These are phyloP conservation scores for Penicillium sclerotiorum DNA, from an alignment of 2,329 filamentous ascomycete genomes.

Conservation along the genomic window DNA sequence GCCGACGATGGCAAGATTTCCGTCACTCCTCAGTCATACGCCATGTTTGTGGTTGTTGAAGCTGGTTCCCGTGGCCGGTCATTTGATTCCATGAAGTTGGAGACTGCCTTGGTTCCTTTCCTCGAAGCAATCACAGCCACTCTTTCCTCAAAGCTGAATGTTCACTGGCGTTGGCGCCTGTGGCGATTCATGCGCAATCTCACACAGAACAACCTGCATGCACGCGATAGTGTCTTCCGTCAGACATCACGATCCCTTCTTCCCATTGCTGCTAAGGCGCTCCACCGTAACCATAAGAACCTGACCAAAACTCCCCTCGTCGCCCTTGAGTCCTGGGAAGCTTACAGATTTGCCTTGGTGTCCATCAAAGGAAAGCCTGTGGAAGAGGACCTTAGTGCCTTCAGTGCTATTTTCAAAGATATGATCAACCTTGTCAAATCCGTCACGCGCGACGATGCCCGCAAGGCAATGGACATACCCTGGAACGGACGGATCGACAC, in stretches of 20 bases:
- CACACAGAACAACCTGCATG: constrained; percentile 32
- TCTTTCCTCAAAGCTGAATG: constrained; percentile 32
- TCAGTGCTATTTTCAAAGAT: constrained; percentile 29
- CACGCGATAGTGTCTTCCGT: constrained; percentile 22
- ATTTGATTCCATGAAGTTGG: constrained; percentile 25
- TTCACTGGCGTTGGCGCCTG: constrained; percentile 46
- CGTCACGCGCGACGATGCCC: constrained; percentile 26
- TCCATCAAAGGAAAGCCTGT: constrained; percentile 25
- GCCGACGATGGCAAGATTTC: constrained; percentile 31
- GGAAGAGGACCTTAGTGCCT: constrained; percentile 25
- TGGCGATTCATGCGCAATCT: constrained; percentile 43
- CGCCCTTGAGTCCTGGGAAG: constrained; percentile 42
- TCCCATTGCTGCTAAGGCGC: constrained; percentile 30
- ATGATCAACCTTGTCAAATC: constrained; percentile 29
- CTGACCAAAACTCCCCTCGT: constrained; percentile 25
- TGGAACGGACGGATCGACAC: constrained; percentile 45
- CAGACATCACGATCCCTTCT: constrained; percentile 27
- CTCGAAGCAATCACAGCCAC: constrained; percentile 32
- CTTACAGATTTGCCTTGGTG: constrained; percentile 37
- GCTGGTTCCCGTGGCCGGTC: constrained; percentile 34
- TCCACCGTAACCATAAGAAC: constrained; percentile 35
- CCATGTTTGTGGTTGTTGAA: constrained; percentile 40
- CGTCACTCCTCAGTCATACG: constrained; percentile 33
- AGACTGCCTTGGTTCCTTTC: constrained; percentile 27
- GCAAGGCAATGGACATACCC: constrained; percentile 27